Base-by-base conservation (phyloP, 2,329 filamentous ascomycete species). In the Penicillium sp. region DNA sequence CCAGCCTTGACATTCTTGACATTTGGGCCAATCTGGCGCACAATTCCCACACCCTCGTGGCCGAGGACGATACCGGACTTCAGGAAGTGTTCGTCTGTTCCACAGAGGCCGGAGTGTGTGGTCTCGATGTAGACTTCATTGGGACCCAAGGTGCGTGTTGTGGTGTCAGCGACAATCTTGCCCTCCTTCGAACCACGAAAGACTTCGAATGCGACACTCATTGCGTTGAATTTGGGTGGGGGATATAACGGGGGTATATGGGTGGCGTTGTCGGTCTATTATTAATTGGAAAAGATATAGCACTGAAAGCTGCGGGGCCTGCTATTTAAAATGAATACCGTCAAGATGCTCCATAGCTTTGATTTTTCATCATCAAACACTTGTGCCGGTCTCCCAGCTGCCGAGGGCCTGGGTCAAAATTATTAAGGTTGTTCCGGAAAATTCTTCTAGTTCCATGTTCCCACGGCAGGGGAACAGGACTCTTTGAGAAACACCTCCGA, bases 1-100 rank as follows among this genome's bases (percentile, higher is more conserved):
- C 74, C 74, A 49, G 78, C 76, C 70, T 82, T 81, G 47, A 84
- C 67, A 16, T 73, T 63, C 33, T 71, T 75, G 60, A 79, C 79
- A 21, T 68, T 69, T 13, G 79, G 78, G 7, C 82, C 82, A 27
- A 79, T 59, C 24, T 75, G 72, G 56, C 81, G 76, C 51, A 85
- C 75, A 8, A 82, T 64, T 48, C 83, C 83, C 31, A 80, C 78
- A 55, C 82, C 83, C 65, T 85, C 82, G 70, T 85, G 82, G 46
- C 82, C 82, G 27, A 84, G 75, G 3, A 55, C 71, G 31, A 65
- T 48, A 19, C 62, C 61, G 14, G 65, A 59, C 21, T 61, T 57
- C 46, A 68, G 41, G 47, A 29, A 68, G 53, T 68, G 66, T 54
- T 68, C 59, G 27, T 69, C 67, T 11, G 67, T 68, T 24, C 64